Evolutionary conservation across 2,329 filamentous ascomycete genomes (phyloP).

Genomic region (Neopestalotiopsis clavispora): DNA sequence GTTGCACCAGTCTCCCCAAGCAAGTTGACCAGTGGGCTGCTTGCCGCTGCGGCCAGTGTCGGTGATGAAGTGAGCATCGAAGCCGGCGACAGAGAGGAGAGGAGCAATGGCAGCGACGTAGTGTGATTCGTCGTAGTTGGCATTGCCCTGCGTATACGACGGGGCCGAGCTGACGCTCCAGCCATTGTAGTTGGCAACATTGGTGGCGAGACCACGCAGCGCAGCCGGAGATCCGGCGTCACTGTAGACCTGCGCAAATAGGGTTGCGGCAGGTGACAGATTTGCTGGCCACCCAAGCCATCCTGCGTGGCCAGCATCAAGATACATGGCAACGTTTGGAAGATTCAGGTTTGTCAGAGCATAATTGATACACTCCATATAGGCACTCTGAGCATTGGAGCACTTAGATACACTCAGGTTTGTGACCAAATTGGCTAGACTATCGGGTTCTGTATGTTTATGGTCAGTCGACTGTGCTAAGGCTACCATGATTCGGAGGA

Average conservation of each 20-base stretch:
- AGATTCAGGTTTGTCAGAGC: slow-evolving; percentile 57
- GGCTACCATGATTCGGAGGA: slow-evolving; percentile 17
- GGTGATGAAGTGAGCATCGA: slow-evolving; percentile 42
- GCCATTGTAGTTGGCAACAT: slow-evolving; percentile 64
- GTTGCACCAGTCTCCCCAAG: slow-evolving; percentile 69
- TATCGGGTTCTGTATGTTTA: slow-evolving; percentile 54
- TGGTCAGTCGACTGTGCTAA: neutral
- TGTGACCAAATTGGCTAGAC: slow-evolving; percentile 63
- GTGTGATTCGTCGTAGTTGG: slow-evolving; percentile 57
- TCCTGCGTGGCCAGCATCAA: slow-evolving; percentile 62
- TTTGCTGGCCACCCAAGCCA: slow-evolving; percentile 65
- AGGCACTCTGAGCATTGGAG: slow-evolving; percentile 49
- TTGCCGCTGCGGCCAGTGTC: slow-evolving; percentile 39
- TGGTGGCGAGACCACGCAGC: slow-evolving; percentile 60
- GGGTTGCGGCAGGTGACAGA: slow-evolving; percentile 50
- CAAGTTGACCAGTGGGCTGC: slow-evolving; percentile 57
- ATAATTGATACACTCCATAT: slow-evolving; percentile 55
- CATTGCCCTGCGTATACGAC: slow-evolving; percentile 47
- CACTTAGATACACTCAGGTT: slow-evolving; percentile 59
- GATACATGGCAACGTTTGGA: slow-evolving; percentile 62
- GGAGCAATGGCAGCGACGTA: slow-evolving; percentile 69
- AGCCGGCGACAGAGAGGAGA: slow-evolving; percentile 56
- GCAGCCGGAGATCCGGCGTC: slow-evolving; percentile 52
- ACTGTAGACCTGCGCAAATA: slow-evolving; percentile 54
- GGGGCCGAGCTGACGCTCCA: slow-evolving; percentile 48